Conservation (phyloP, 495 filamentous ascomycete genomes). For the Annulohypoxylon maeteangense region DNA sequence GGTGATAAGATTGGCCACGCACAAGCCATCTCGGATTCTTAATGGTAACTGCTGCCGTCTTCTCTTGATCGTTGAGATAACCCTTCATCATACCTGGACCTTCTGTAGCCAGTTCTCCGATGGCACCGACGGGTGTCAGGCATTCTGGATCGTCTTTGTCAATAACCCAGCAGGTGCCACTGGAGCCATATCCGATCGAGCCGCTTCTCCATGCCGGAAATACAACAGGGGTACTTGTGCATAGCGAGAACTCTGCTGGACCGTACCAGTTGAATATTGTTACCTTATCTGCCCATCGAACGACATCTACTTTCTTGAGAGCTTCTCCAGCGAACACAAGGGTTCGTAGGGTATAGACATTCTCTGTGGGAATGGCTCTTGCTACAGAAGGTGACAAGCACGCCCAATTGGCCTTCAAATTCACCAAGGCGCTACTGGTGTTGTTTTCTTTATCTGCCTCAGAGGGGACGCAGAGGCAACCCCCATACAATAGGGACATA, state of each 20-base stretch:
- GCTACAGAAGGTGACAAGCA: neutral
- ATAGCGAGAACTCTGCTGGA: neutral
- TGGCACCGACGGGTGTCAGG: neutral
- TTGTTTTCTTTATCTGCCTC: neutral
- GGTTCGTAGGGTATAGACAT: neutral
- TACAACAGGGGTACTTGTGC: neutral
- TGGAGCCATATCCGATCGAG: neutral
- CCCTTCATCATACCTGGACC: neutral
- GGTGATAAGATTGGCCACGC: neutral
- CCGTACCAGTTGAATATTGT: constrained; percentile 1
- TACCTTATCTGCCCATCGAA: neutral
- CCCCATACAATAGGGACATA: neutral
- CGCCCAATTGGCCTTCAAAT: neutral
- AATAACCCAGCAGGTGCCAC: neutral
- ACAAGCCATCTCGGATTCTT: neutral
- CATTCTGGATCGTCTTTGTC: neutral
- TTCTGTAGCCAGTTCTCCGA: neutral
- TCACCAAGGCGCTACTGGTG: neutral
- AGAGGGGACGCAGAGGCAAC: neutral
- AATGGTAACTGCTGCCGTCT: neutral
- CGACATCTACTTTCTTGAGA: neutral
- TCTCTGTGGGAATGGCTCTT: neutral
- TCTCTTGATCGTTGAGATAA: constrained; percentile 7
- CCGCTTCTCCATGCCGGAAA: neutral
- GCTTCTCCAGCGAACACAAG: neutral